Conservation (phyloP, 805 yeast genomes). For the Wickerhamomyces chambardii region DNA sequence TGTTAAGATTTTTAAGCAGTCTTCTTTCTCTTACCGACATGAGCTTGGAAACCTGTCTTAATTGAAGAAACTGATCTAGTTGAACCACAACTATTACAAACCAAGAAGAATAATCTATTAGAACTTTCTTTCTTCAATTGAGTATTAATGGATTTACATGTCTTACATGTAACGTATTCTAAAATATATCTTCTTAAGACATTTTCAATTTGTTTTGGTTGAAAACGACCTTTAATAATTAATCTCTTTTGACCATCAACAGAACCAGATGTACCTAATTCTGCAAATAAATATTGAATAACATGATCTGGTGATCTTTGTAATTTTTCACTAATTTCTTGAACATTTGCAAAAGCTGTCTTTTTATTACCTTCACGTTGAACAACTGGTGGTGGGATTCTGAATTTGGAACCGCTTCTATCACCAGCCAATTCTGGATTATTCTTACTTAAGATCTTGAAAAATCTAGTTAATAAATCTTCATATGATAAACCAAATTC, state of each 20-base stretch:
- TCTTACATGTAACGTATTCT: constrained; percentile 97
- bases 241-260: constrained; percentile 97
- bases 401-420: constrained; percentile 82
- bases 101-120: constrained; percentile 94
- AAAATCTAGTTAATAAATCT: constrained; percentile 75
- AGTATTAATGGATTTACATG: constrained; percentile 97
- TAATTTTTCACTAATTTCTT: constrained; percentile 86
- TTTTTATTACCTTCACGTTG: constrained; percentile 96
- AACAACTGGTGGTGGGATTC: constrained; percentile 96
- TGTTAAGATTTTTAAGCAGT: constrained; percentile 7
- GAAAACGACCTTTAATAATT: constrained; percentile 96
- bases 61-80: constrained; percentile 94
- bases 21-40: constrained; percentile 84
- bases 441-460: constrained; percentile 76
- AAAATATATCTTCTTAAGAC: constrained; percentile 93
- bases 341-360: constrained; percentile 93
- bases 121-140: constrained; percentile 91
- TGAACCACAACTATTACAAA: constrained; percentile 97
- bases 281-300: constrained; percentile 94
- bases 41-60: constrained; percentile 99
- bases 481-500: constrained; percentile 66
- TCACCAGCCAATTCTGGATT: constrained; percentile 99
- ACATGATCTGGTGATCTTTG: constrained; percentile 97
- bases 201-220: constrained; percentile 94
- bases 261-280: constrained; percentile 98